Base-by-base conservation (phyloP, 2,329 filamentous ascomycete genomes). In the Paecilomyces niveus region DNA sequence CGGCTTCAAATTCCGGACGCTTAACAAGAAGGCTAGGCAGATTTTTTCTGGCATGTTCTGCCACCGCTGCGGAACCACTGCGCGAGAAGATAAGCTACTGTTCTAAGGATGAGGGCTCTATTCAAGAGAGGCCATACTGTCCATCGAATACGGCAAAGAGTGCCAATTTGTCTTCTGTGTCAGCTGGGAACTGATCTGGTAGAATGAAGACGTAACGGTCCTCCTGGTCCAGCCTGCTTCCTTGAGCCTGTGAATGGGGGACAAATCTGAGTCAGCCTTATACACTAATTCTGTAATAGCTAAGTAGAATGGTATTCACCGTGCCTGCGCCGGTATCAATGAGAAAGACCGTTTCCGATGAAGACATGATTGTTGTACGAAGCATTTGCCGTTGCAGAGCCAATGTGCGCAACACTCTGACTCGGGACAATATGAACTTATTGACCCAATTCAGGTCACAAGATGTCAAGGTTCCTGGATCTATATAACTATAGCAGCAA, bases 101-200 rank as follows among this genome's bases (percentile, higher is more conserved):
- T n/a, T 18, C 6, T 13, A 21, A 45, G n/a, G 18, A 2, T 26
- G 24, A 15, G 11, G n/a, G 21, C 11, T n/a, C 7, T 45, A 18
- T 45, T 45, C 15, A 18, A 24, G 18, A 21, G 32, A 29, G 33
- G 55, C n/a, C 71, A 62, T 63, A 74, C 71, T 74, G 71, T 56
- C 71, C 71, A 54, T 74, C 71, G 58, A 70, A 73, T 24, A 73
- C 62, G 18, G 69, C 71, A 58, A 74, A 70, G 32, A 68, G 67
- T 9, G 66, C 68, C 45, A 74, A 54, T 26, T 68, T 70, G 11
- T 68, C 64, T 5, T 68, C 55, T n/a, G 62, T 64, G 7, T 62
- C 55, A 9, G 62, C 61, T 22, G 68, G 68, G 59, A 72, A 72
- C 24, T 70, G 64, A 10, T 68, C 64, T 51, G 71, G 71, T 22